phyloP scores from a whole-genome alignment of 805 yeast species.

The Diddensiella santjacobensis region DNA sequence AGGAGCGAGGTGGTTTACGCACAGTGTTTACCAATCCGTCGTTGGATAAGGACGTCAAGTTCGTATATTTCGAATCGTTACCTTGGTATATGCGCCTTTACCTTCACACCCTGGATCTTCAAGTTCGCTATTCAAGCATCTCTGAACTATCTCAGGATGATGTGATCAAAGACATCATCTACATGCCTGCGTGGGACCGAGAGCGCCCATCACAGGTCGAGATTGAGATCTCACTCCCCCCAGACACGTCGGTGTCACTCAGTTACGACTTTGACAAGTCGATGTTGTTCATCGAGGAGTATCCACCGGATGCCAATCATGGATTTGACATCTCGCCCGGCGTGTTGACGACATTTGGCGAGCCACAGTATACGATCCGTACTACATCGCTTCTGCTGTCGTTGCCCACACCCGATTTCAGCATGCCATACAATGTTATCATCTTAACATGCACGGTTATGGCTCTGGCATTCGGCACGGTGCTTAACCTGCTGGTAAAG shows the following conservation, averaged over 20 bases:
- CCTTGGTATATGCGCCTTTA: slow-evolving; percentile 93
- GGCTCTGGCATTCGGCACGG: slow-evolving; percentile 85
- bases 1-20: slow-evolving; percentile 86
- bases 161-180: slow-evolving; percentile 51
- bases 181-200: slow-evolving; percentile 77
- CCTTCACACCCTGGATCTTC: slow-evolving; percentile 58
- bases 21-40: slow-evolving; percentile 71
- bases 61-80: slow-evolving; percentile 71
- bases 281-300: slow-evolving; percentile 76
- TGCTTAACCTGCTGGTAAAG: slow-evolving; percentile 74
- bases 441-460: slow-evolving; percentile 89
- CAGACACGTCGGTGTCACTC: slow-evolving; percentile 54
- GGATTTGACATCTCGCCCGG: slow-evolving; percentile 96
- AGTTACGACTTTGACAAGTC: slow-evolving; percentile 85
- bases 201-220: slow-evolving; percentile 81
- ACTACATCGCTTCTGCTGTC: slow-evolving; percentile 84
- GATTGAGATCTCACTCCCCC: slow-evolving; percentile 59
- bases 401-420: slow-evolving; percentile 94
- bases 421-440: slow-evolving; percentile 98
- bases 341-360: slow-evolving; percentile 53
- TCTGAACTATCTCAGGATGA: slow-evolving; percentile 24
- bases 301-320: slow-evolving; percentile 99
- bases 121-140: slow-evolving; percentile 24
- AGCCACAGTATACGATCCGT: slow-evolving; percentile 38
- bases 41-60: slow-evolving; percentile 38